Percentiles rank a stretch among this genome's conserved stretches.
Evolutionary conservation across 208 protist species (phyloP).

Genomic region (Naegleria gruberi): DNA sequence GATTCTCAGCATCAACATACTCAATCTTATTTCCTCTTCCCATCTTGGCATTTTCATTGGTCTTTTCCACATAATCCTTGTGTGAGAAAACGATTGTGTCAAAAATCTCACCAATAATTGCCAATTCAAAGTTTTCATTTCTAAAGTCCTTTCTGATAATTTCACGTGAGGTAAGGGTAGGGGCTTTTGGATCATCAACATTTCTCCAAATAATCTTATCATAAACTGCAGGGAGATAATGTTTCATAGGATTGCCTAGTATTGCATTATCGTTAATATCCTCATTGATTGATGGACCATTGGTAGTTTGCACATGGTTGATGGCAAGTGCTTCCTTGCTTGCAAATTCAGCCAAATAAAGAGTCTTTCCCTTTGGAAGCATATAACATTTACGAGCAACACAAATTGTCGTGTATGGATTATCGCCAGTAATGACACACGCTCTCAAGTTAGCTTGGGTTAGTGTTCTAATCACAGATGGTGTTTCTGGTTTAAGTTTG

Average conservation of each 20-base stretch:
- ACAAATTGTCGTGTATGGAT: slow-evolving; percentile 41
- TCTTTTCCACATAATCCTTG: neutral
- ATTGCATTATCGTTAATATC: neutral
- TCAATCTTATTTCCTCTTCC: neutral
- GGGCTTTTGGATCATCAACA: neutral
- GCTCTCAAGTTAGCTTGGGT: slow-evolving; percentile 35
- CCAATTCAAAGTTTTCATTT: neutral
- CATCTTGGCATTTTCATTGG: neutral
- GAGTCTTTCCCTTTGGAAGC: neutral
- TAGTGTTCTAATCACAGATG: slow-evolving; percentile 35
- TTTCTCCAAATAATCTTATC: neutral
- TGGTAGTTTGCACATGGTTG: too few relatives aligned
- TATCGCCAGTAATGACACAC: slow-evolving; percentile 54
- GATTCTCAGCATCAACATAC: neutral
- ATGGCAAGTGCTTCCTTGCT: neutral
- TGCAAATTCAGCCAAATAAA: neutral
- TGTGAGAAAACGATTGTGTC: neutral
- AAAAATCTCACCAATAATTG: neutral
- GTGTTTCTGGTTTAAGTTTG: slow-evolving; percentile 48
- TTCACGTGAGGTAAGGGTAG: neutral
- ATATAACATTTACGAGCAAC: slow-evolving; percentile 41
- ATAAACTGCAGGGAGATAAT: neutral
- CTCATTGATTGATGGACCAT: too few relatives aligned
- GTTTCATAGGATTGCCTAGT: neutral
- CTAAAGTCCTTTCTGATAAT: neutral